Evolutionary conservation across 495 filamentous ascomycete genomes (phyloP).

Genomic region (Lophium mytilinum): DNA sequence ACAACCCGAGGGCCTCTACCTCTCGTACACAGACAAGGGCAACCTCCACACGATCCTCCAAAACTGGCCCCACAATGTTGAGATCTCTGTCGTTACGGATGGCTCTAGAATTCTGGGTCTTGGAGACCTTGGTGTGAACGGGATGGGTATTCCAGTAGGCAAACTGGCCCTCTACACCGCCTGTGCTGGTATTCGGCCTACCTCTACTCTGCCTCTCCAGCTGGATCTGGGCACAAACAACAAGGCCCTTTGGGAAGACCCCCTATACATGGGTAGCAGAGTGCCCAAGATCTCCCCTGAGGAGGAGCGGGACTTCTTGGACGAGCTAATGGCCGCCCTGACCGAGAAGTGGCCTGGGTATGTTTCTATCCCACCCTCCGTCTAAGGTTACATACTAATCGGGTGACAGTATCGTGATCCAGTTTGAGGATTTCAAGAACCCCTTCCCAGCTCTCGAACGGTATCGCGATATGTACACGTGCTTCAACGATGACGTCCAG

Average conservation of each 20-base stretch:
- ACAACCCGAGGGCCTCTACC: conserved; percentile 86
- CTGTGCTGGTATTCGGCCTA: conserved; percentile 93
- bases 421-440: conserved; percentile 98
- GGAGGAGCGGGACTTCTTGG: conserved; percentile 88
- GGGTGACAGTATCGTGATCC: conserved; percentile 70
- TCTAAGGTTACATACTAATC: conserved; percentile 6
- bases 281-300: conserved; percentile 69
- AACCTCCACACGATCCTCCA: conserved; percentile 73
- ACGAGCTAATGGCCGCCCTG: conserved; percentile 91
- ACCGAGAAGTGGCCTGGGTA: conserved; percentile 77
- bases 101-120: conserved; percentile 93
- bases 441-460: conserved; percentile 90
- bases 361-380: conserved; percentile 22
- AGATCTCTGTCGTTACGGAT: conserved; percentile 96
- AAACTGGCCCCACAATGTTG: conserved; percentile 88
- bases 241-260: conserved; percentile 78
- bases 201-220: conserved; percentile 83
- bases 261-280: conserved; percentile 86
- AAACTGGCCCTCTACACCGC: conserved; percentile 90
- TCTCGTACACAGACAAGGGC: conserved; percentile 82
- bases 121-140: conserved; percentile 92
- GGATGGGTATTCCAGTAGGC: conserved; percentile 93
- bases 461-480: conserved; percentile 79
- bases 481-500: conserved; percentile 99
- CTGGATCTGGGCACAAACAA: conserved; percentile 90